Percentiles rank a stretch among this genome's conserved stretches.
Conservation (phyloP, 106 monocot species). For the Platanthera zijinensis region DNA sequence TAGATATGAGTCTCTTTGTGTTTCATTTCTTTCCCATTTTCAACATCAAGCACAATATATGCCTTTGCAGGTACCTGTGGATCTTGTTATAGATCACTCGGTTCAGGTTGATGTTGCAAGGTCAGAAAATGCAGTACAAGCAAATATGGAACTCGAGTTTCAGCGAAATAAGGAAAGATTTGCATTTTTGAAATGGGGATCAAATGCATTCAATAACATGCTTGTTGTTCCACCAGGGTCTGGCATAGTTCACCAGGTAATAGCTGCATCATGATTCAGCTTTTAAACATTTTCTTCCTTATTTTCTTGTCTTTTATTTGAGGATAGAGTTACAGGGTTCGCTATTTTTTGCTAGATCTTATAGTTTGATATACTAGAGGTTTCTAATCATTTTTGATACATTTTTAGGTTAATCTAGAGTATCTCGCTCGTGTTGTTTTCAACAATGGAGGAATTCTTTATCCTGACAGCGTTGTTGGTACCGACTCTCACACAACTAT, state of each 20-base stretch:
- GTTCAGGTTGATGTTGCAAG: slow-evolving; percentile 90
- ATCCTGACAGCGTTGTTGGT: slow-evolving; percentile 92
- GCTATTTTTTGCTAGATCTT: background rate
- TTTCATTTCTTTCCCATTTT: background rate
- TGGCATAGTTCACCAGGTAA: slow-evolving; percentile 98
- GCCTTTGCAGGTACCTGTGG: slow-evolving; percentile 68
- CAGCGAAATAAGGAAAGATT: slow-evolving; percentile 89
- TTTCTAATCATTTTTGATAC: background rate
- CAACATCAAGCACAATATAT: background rate
- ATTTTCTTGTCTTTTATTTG: background rate
- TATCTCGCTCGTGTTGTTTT: slow-evolving; percentile 93
- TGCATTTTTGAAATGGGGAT: slow-evolving; percentile 93
- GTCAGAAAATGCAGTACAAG: slow-evolving; percentile 77
- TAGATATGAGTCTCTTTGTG: background rate
- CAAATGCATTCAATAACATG: slow-evolving; percentile 82
- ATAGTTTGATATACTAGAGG: background rate
- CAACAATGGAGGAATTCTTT: slow-evolving; percentile 62
- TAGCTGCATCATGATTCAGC: background rate
- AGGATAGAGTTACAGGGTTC: background rate
- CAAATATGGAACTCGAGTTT: slow-evolving; percentile 92
- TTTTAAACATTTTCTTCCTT: background rate
- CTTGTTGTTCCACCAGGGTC: slow-evolving; percentile 98
- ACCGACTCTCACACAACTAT: slow-evolving; percentile 97
- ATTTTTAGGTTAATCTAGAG: slow-evolving; percentile 71
- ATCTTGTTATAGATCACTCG: slow-evolving; percentile 70